Evolutionary conservation across 352 stramenopile genomes (phyloP), one percentile per base, ranked within the genome.

Genomic region (Pythium aristosporum): DNA sequence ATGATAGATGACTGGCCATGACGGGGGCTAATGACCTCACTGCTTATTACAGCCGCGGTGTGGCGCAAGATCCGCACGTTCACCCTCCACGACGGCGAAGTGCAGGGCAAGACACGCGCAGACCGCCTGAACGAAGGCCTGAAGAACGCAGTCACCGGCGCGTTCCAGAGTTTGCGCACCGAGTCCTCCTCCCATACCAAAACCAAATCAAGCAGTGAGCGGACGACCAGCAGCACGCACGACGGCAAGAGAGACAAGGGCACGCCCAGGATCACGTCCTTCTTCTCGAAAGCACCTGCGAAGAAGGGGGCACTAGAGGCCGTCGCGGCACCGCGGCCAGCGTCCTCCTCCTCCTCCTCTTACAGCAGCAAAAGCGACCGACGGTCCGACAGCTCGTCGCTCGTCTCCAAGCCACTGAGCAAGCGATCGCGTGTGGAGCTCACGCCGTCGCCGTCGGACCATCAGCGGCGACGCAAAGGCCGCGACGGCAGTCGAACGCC

Each of bases 61-160:
- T 92, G 83, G 83, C 68, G 83, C 44, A 92, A 92, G 63, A 75
- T 92, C 57, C 77, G 83, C 32, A 92, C 83, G 48, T 92, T 89
- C 51, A 71, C 65, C 18, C 70, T 92, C 20, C 69, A 88, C 8
- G 68, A 86, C 56, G 81, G 83, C 54, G 65, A 86, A 57, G 78
- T 87, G 13, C 71, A 87, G 39, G 83, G 76, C 36, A 65, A 76
- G 37, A 92, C 83, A 9, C 67, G 77, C 37, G 79, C 83, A 6
- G 76, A 89, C 59, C 63, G 65, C 0, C 46, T 92, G 43, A 90
- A 92, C 70, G 73, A 71, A 42, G 77, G 65, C 0, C 37, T 91
- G 8, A 77, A 83, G 44, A 74, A 71, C 69, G 82, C 87, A 0
- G 28, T 63, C 43, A 54, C 5, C 10, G 48, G 47, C 7, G 46